Evolutionary conservation across 768 basidiomycete genomes (phyloP), one percentile per base, ranked within the genome.

Genomic region (Cystofilobasidium ferigula): DNA sequence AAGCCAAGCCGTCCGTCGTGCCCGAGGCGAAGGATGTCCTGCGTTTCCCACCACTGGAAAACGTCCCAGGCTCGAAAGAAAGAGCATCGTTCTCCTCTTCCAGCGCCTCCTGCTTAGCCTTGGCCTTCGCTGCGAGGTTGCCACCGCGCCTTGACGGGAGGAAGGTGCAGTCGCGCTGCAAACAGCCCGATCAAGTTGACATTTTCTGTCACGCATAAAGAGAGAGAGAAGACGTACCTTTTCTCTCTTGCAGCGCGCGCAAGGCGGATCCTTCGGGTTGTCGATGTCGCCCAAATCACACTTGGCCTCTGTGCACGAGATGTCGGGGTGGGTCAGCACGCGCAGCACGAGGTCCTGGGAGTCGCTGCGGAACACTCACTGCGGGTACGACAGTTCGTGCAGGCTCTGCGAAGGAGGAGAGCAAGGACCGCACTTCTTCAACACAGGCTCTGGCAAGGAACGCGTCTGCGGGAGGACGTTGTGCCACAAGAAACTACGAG

Each of bases 211-310:
- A 57, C n/a, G 22, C 22, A 32, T 32, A 8, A 32, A 14, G 47
- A 0, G 14, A 22, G 51, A 6, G 24, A 36, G 28, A 5, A 18
- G 22, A 51, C 61, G 30, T n/a, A 69, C 64, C 34, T 64, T 66
- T 45, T 69, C 67, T n/a, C 70, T 38, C 40, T 66, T 65, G 57
- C 71, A 72, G 6, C 71, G 51, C 4, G 70, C 63, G 61, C 71
- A 72, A 1, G 71, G 71, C 1, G 71, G 71, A 2, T 71, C 69
- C 26, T 59, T 32, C 4, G 69, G 67, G 24, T 53, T 48, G 43
- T 70, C 69, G 40, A 70, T 67, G 38, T 70, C 70, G 22, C 72
- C 71, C 12, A 72, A 65, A 32, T 72, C 72, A 51, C 72, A 71
- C 42, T 69, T 69, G 14, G 70, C 65, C 59, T 72, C 5, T 24